Conservation (phyloP, 2,329 filamentous ascomycete genomes). For the Zymoseptoria ardabiliae region DNA sequence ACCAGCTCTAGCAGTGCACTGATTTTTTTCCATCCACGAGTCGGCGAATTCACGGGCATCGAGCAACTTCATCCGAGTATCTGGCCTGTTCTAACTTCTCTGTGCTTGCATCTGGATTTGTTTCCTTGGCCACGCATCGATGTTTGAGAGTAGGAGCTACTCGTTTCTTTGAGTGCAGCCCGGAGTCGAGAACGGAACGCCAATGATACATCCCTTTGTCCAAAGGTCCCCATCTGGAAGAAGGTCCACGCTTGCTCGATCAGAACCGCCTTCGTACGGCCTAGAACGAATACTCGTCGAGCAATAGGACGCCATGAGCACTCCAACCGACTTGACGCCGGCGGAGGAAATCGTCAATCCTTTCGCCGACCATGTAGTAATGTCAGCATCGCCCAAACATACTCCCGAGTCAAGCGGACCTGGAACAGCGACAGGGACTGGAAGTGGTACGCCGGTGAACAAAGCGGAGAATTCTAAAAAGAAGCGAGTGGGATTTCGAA, state of each 20-base stretch:
- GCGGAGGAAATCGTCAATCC: conserved; percentile 17
- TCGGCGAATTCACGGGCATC: not conserved
- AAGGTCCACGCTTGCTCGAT: not conserved
- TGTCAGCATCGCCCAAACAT: conserved; percentile 6
- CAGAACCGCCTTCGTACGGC: not conserved
- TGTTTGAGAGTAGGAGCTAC: not conserved
- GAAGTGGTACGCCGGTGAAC: conserved; percentile 9
- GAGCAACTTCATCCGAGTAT: not conserved
- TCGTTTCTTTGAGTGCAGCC: not conserved
- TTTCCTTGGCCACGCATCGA: not conserved
- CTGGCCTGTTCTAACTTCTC: not conserved
- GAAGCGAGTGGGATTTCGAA: conserved; percentile 21
- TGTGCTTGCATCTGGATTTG: not conserved
- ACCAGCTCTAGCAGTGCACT: not conserved
- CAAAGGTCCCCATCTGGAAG: not conserved
- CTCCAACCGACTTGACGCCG: conserved; percentile 12
- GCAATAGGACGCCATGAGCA: not conserved
- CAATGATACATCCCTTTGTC: not conserved
- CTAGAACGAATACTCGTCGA: not conserved
- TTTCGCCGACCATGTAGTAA: conserved; percentile 12
- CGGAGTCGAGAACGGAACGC: not conserved
- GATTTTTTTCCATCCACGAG: not conserved
- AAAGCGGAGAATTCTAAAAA: conserved; percentile 13
- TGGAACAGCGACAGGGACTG: conserved; percentile 12
- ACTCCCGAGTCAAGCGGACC: conserved; percentile 11